Base-by-base conservation (phyloP, 140 eudicot genomes). In the Cichorium intybus region DNA sequence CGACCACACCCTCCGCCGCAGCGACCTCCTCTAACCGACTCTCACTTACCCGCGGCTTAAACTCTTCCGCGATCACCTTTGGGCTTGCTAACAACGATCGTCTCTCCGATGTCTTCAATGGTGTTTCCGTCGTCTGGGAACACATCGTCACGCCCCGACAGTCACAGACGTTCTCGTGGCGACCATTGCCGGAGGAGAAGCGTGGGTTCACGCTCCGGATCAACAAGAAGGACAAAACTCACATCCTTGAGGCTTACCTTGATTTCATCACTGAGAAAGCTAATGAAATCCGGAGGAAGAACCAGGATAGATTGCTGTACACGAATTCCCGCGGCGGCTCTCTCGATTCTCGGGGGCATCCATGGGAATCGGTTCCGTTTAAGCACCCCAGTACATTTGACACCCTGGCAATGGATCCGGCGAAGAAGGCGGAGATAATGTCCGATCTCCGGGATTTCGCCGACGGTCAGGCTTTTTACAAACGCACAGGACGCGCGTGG, bases 301-400 rank as follows among this genome's bases (percentile, higher is more conserved):
- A 83, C 43, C 93, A 88, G 52, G 99, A 92, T 10, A 60, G 99
- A 28, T 49, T 80, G 56, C 66, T 92, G 58, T 92, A 88, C 78
- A 92, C 99, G 17, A 92, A 92, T 56, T 81, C 96, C 4, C 78
- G 97, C 4, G 97, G 98, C 6, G 98, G 98, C 9, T 79, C 93
- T 2, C 64, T 88, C 10, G 98, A 92, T 33, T 80, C 96, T 2
- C 63, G 97, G 3, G 96, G 96, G 0, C 95, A 83, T 22, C 99
- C 99, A 0, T 92, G 99, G 99, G 99, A 92, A 59, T 83, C 95
- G 28, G 99, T 92, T 5, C 99, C 99, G 48, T 92, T 92, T 46
- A 92, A 92, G 76, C 99, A 92, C 56, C 99, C 99, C 12, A 82
- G 92, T 55, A 92, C 99, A 31, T 92, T 92, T 53, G 96, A 92